Conservation (phyloP, 768 basidiomycete species). For the Xerocomellus amylosporus region DNA sequence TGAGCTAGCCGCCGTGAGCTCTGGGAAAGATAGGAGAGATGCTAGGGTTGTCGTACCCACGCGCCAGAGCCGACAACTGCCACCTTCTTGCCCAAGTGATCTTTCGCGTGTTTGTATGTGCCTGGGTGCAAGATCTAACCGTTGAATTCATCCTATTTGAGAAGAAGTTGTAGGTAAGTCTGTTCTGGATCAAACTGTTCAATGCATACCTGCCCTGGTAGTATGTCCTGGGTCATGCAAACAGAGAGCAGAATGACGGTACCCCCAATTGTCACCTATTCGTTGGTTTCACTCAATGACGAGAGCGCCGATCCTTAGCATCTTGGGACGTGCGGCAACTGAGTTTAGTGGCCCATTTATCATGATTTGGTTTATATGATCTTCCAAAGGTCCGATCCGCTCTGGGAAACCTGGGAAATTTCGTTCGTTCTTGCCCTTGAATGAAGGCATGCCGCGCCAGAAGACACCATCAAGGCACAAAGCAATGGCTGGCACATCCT, state of each 20-base stretch:
- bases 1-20: constrained; percentile 31
- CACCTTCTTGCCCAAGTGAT: constrained; percentile 64
- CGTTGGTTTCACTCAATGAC: constrained; percentile 26
- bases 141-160: constrained; percentile 50
- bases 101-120: constrained; percentile 48
- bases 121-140: constrained; percentile 59
- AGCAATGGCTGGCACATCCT: too few species aligned
- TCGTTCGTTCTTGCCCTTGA: too few species aligned
- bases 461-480: too few species aligned
- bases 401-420: constrained; percentile 33
- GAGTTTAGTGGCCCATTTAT: constrained; percentile 36
- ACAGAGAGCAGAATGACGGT: constrained; percentile 28
- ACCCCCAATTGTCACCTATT: constrained; percentile 32
- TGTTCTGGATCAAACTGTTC: background rate
- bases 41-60: constrained; percentile 36
- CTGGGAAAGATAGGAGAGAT: too few species aligned
- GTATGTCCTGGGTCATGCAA: constrained; percentile 26
- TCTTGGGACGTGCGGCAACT: constrained; percentile 51
- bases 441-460: too few species aligned
- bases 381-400: constrained; percentile 42
- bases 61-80: constrained; percentile 65
- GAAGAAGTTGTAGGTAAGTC: background rate
- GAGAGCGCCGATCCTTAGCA: constrained; percentile 18
- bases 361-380: constrained; percentile 35
- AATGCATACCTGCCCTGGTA: constrained; percentile 37